phyloP scores from a whole-genome alignment of 176 grass and related monocot genomes.

The Aegilops bicornis region DNA sequence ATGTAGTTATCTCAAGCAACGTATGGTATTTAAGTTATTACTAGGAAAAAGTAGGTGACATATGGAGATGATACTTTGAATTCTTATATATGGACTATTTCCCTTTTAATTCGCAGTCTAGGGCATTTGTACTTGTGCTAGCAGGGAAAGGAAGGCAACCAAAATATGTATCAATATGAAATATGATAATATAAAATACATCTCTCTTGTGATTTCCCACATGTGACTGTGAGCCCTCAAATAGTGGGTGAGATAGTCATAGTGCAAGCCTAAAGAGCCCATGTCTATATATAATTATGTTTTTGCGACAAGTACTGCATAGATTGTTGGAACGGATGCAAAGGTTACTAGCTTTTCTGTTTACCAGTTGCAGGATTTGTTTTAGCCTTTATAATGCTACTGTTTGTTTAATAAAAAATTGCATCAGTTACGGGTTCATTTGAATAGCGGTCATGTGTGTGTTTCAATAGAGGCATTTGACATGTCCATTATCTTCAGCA shows the following conservation, averaged over 20 bases:
- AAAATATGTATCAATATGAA: neutral
- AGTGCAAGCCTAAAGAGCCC: too few species aligned
- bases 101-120: neutral
- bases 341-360: neutral
- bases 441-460: neutral
- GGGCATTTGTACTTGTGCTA: neutral
- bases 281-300: too few species aligned
- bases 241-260: too few species aligned
- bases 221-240: too few species aligned
- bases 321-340: too few species aligned
- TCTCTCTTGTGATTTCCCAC: too few species aligned
- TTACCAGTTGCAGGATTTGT: neutral
- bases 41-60: neutral
- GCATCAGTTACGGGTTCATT: neutral
- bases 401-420: too few species aligned
- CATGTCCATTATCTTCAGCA: too few species aligned
- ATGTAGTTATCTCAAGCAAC: neutral
- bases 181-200: neutral
- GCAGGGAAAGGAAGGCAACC: neutral
- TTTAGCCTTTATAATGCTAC: too few species aligned
- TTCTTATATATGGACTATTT: neutral
- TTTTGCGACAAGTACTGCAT: too few species aligned
- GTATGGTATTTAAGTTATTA: neutral
- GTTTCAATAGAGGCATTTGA: too few species aligned
- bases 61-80: too few species aligned